Base-by-base conservation (phyloP, 164 flowering plant genomes). In the Vitis amurensis region DNA sequence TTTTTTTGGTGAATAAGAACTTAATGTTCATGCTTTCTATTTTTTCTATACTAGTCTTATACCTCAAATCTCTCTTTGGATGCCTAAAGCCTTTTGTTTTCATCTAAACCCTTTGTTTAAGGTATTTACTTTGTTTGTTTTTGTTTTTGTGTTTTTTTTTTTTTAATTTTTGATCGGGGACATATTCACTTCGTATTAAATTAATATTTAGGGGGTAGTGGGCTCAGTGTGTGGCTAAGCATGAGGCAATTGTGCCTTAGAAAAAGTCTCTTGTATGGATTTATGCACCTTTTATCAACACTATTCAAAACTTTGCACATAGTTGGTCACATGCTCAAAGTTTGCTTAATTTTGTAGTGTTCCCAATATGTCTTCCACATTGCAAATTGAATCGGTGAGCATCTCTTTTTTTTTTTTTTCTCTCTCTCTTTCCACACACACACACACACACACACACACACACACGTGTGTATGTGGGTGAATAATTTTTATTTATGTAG, bases 311-410 rank as follows among this genome's bases (percentile, higher is more conserved):
- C 93, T 59, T 71, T 90, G 86, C 86, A 86, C 47, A 84, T 85
- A 77, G 90, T 87, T 50, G 82, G 88, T 68, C 85, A 84, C 58
- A 75, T 91, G 11, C 85, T 90, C 63, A 87, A 83, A 61, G 86
- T 88, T 19, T 76, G 75, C 86, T 17, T 82, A 84, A 63, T 82
- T 87, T 44, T 89, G 97, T 77, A 89, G 88, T 73, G 84, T 89
- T 61, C 77, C 88, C 53, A 85, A 68, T 73, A 73, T 74, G 71
- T 80, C 89, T 55, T 79, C 92, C 19, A 63, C 87, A 13, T 73
- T 94, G 83, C 91, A 94, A 75, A 87, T 94, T 75, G 95, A 94
- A 79, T 70, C 92, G 90, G 98, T 94, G 63, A 78, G 88, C 15
- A 56, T 11, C 6, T 51, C 16, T 72, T 27, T 59, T 14, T 70